These are phyloP conservation scores for Podila epigama DNA, from an alignment of 192 early-diverging fungal species.

Conservation along the genomic window DNA sequence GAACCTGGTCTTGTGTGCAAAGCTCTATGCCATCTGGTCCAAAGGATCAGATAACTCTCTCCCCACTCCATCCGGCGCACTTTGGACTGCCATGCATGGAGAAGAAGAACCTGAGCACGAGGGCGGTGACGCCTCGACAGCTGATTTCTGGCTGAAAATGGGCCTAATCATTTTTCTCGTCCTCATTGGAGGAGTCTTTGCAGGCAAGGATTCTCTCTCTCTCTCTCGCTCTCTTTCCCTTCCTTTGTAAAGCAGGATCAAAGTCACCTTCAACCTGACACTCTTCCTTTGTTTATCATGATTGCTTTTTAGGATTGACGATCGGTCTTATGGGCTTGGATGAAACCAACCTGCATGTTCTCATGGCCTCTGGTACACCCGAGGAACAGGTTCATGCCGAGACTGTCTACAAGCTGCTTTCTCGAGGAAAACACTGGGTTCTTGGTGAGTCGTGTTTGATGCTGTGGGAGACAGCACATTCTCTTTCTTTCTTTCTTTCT, in stretches of 20 bases:
- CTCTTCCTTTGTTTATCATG: background rate
- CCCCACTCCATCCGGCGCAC: background rate
- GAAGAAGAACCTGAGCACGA: constrained; percentile 9
- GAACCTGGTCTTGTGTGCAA: constrained; percentile 29
- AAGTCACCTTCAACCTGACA: background rate
- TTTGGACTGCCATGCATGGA: background rate
- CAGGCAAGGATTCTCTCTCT: constrained; percentile 54
- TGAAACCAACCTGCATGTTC: constrained; percentile 82
- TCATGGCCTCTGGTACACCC: constrained; percentile 80
- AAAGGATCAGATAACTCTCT: background rate
- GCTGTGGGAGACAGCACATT: no score
- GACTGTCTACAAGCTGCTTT: constrained; percentile 53
- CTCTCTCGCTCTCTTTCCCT: background rate
- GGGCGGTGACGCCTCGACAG: constrained; percentile 17
- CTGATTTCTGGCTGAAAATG: constrained; percentile 57
- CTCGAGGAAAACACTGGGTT: constrained; percentile 82
- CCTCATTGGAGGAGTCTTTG: constrained; percentile 80
- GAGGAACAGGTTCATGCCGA: constrained; percentile 77
- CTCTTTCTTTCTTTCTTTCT: no score
- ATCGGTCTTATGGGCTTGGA: constrained; percentile 84
- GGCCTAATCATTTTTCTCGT: constrained; percentile 68
- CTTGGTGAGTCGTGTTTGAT: constrained; percentile 61
- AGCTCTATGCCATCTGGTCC: constrained; percentile 19
- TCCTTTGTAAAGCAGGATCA: background rate
- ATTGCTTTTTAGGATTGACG: constrained; percentile 54